Conservation (phyloP, 495 filamentous ascomycete species). For the Lepidopterella palustris region DNA sequence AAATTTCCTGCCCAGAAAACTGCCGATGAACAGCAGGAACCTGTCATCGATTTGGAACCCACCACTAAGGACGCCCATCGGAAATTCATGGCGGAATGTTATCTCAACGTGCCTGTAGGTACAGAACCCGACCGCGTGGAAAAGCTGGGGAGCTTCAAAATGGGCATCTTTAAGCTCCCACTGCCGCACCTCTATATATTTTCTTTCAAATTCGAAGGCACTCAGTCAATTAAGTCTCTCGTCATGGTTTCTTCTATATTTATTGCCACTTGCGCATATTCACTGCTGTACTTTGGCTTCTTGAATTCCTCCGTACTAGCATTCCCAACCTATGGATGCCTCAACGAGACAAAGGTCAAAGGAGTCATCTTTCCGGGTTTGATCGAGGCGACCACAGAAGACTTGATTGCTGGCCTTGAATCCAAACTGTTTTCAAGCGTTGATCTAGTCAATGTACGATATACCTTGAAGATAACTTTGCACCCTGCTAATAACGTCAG, state of each 20-base stretch:
- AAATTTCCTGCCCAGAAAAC: background rate
- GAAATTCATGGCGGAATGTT: background rate
- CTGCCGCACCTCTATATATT: background rate
- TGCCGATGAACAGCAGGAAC: background rate
- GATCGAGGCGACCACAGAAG: constrained; percentile 46
- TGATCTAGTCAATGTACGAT: constrained; percentile 45
- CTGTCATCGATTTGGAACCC: background rate
- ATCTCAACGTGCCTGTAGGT: background rate
- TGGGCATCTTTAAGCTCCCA: background rate
- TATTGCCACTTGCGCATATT: background rate
- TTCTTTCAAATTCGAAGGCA: background rate
- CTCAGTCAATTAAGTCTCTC: background rate
- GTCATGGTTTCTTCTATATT: background rate
- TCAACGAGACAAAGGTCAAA: background rate
- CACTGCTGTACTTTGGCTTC: background rate
- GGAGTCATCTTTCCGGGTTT: constrained; percentile 37
- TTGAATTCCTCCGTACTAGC: background rate
- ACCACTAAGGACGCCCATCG: background rate
- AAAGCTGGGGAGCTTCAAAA: background rate
- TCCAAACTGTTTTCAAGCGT: constrained; percentile 48
- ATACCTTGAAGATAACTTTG: background rate
- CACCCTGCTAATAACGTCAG: constrained; percentile 23
- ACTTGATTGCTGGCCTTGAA: constrained; percentile 45
- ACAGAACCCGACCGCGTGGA: background rate
- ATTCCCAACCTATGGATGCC: background rate